phyloP scores from a whole-genome alignment of 805 yeast species.

The Candida dendrica region DNA sequence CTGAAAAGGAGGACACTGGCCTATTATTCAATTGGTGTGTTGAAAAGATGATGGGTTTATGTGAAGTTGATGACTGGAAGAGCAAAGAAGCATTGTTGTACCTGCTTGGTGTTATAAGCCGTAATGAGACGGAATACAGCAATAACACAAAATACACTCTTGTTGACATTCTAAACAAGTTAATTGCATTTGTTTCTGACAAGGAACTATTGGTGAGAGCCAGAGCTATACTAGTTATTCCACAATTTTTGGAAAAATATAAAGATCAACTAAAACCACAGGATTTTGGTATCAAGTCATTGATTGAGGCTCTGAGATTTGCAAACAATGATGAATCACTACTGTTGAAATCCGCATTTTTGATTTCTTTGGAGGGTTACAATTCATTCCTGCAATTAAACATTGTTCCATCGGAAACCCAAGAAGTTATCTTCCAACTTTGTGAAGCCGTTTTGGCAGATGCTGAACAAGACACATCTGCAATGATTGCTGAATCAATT shows the following conservation, averaged over 20 bases:
- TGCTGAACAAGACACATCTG: conserved; percentile 75
- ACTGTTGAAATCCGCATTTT: conserved; percentile 22
- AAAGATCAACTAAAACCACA: conserved; percentile 25
- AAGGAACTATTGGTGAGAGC: conserved; percentile 34
- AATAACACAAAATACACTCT: conserved; percentile 16
- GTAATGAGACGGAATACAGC: conserved; percentile 31
- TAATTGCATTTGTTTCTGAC: conserved; percentile 7
- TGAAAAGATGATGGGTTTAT: not conserved
- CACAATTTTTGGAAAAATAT: conserved; percentile 51
- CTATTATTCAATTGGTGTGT: conserved; percentile 7
- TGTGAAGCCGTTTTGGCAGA: conserved; percentile 44
- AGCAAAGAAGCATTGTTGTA: conserved; percentile 41
- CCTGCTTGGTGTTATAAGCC: conserved; percentile 46
- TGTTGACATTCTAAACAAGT: conserved; percentile 6
- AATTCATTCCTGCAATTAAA: conserved; percentile 29
- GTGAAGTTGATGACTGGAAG: conserved; percentile 27
- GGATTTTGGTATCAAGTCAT: conserved; percentile 23
- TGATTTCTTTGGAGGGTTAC: conserved; percentile 51
- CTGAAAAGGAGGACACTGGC: conserved; percentile 34
- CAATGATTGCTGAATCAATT: conserved; percentile 66
- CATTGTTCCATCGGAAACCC: conserved; percentile 15
- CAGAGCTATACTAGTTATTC: conserved; percentile 45
- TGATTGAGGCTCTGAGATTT: conserved; percentile 15
- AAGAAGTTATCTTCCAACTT: conserved; percentile 23
- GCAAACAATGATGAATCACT: conserved; percentile 23